phyloP scores from a whole-genome alignment of 1,284 basidiomycete genomes.

The Coriolopsis trogii region DNA sequence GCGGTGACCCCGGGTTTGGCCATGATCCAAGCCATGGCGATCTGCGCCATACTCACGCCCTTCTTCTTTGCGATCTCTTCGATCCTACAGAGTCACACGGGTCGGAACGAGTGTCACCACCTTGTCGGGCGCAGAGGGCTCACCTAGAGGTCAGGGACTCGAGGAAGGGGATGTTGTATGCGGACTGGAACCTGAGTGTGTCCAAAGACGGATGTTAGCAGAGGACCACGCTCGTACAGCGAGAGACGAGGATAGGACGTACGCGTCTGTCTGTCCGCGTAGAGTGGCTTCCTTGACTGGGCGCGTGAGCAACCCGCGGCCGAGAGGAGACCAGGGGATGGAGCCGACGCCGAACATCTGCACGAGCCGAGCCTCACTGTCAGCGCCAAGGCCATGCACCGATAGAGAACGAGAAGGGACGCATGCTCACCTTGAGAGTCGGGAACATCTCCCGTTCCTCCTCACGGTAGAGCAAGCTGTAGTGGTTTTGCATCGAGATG shows the following conservation, averaged over 20 bases:
- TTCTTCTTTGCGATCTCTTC: slow-evolving; percentile 35
- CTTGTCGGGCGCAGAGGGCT: too few relatives aligned
- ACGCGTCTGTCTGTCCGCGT: slow-evolving; percentile 29
- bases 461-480: too few relatives aligned
- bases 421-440: too few relatives aligned
- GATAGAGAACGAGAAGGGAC: too few relatives aligned
- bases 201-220: too few relatives aligned
- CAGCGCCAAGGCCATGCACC: too few relatives aligned
- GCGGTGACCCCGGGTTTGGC: slow-evolving; percentile 34
- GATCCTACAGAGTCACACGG: slow-evolving; percentile 8
- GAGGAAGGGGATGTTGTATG: too few relatives aligned
- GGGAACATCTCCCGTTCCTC: too few relatives aligned
- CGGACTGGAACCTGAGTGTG: too few relatives aligned
- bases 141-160: too few relatives aligned
- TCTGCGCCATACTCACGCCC: slow-evolving; percentile 35
- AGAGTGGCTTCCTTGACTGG: slow-evolving; percentile 32
- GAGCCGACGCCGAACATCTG: slow-evolving; percentile 41
- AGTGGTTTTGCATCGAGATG: background rate
- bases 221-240: background rate
- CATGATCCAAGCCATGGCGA: slow-evolving; percentile 30
- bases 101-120: too few relatives aligned
- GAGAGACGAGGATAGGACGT: background rate
- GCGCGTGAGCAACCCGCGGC: slow-evolving; percentile 39
- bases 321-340: slow-evolving; percentile 48
- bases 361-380: background rate